Conservation (phyloP, 192 early-diverging fungal genomes). For the Linderina pennispora region DNA sequence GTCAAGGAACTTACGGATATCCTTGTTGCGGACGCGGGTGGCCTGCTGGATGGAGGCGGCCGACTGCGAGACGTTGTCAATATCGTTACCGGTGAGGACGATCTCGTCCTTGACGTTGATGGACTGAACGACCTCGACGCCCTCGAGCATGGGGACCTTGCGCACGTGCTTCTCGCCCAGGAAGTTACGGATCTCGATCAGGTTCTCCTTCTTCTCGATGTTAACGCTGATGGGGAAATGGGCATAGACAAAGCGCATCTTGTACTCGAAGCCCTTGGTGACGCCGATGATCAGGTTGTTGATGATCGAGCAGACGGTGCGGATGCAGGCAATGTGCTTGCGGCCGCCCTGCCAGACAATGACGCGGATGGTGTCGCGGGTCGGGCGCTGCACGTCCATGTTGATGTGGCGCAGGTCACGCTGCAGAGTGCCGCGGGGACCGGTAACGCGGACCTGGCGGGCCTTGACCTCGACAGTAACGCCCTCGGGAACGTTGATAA, state of each 20-base stretch:
- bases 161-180: slow-evolving; percentile 93
- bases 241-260: slow-evolving; percentile 98
- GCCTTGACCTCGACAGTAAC: slow-evolving; percentile 86
- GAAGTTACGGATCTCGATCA: slow-evolving; percentile 98
- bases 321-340: slow-evolving; percentile 98
- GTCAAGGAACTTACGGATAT: slow-evolving; percentile 99
- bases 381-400: slow-evolving; percentile 77
- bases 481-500: slow-evolving; percentile 83
- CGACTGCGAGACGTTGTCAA: slow-evolving; percentile 91
- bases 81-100: slow-evolving; percentile 86
- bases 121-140: slow-evolving; percentile 75
- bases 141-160: slow-evolving; percentile 78
- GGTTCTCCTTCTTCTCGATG: slow-evolving; percentile 65
- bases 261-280: slow-evolving; percentile 99
- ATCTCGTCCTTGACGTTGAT: slow-evolving; percentile 92
- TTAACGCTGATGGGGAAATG: slow-evolving; percentile 99
- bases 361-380: slow-evolving; percentile 69
- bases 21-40: slow-evolving; percentile 93
- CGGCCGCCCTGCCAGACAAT: slow-evolving; percentile 92
- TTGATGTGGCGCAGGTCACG: slow-evolving; percentile 93
- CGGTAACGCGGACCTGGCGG: slow-evolving; percentile 79
- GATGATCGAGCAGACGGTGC: slow-evolving; percentile 92
- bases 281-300: slow-evolving; percentile 97
- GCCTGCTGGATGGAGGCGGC: slow-evolving; percentile 96
- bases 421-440: slow-evolving; percentile 82